These are phyloP conservation scores for Trypanosomatidae sp. DNA, from an alignment of 208 protist genomes.

Conservation along the genomic window DNA sequence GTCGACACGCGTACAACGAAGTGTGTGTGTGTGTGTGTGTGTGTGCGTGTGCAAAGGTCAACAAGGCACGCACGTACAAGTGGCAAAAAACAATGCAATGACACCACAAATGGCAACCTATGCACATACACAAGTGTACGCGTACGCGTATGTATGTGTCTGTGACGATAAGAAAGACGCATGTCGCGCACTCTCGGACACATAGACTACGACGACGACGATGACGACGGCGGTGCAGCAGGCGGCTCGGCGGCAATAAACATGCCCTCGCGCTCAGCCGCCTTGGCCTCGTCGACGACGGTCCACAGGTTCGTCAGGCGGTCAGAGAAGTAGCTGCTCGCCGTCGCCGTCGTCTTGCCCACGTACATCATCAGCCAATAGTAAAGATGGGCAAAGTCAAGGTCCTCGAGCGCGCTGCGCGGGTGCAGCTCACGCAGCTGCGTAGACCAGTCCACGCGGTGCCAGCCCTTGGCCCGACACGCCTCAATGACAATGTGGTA, in stretches of 20 bases:
- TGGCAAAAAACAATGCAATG: too few relatives aligned
- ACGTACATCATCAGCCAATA: conserved; percentile 50
- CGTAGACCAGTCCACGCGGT: conserved; percentile 39
- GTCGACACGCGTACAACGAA: too few relatives aligned
- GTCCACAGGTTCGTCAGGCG: too few relatives aligned
- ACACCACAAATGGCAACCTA: too few relatives aligned
- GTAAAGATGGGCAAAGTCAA: conserved; percentile 33
- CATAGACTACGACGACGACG: too few relatives aligned
- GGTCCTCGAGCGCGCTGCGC: conserved; percentile 15
- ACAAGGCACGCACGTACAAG: too few relatives aligned
- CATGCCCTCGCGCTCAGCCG: neutral
- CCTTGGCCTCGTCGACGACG: neutral
- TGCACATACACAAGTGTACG: too few relatives aligned
- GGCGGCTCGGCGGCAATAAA: neutral
- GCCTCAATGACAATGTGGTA: conserved; percentile 52
- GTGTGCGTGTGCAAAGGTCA: too few relatives aligned
- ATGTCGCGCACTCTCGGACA: too few relatives aligned
- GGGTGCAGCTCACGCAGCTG: conserved; percentile 36
- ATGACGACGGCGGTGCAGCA: too few relatives aligned
- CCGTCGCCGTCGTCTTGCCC: conserved; percentile 18
- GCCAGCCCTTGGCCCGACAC: conserved; percentile 28
- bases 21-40: too few relatives aligned
- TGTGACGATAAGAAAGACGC: conserved; percentile 9
- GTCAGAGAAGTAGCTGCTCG: conserved; percentile 31
- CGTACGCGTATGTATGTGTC: too few relatives aligned